Conservation (phyloP, 768 basidiomycete species). For the Leccinum disarticulatum region DNA sequence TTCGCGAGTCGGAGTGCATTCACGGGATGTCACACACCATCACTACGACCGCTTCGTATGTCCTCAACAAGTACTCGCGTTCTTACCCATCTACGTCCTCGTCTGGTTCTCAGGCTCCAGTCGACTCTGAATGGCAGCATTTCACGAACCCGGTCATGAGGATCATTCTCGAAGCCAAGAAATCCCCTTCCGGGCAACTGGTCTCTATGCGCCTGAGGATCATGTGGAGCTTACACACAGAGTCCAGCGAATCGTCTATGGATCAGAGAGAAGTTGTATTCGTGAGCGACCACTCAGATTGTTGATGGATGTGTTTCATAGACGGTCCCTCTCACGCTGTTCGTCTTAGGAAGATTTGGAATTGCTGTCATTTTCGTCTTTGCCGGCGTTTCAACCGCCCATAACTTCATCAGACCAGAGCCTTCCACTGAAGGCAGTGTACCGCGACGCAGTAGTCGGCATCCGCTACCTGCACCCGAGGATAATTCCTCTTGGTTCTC, state of each 20-base stretch:
- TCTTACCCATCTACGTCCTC: conserved; percentile 45
- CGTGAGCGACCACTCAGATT: conserved; percentile 43
- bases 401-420: conserved; percentile 44
- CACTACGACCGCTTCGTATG: conserved; percentile 56
- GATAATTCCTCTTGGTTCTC: conserved; percentile 26
- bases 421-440: conserved; percentile 78
- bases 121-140: conserved; percentile 69
- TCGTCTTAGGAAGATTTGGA: conserved; percentile 71
- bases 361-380: conserved; percentile 62
- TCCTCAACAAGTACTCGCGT: conserved; percentile 65
- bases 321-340: conserved; percentile 1
- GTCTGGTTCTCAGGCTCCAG: conserved; percentile 18
- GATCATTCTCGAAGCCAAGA: conserved; percentile 61
- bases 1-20: neutral
- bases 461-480: conserved; percentile 68
- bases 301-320: neutral
- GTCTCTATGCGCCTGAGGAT: conserved; percentile 67
- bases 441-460: conserved; percentile 70
- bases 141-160: conserved; percentile 68
- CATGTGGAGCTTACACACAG: conserved; percentile 55
- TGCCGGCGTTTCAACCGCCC: conserved; percentile 32
- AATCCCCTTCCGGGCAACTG: conserved; percentile 46
- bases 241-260: conserved; percentile 35
- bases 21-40: conserved; percentile 38
- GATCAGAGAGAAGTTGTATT: conserved; percentile 62